Evolutionary conservation across 2,329 filamentous ascomycete genomes (phyloP).

Genomic region (Epichloe coenophiala): DNA sequence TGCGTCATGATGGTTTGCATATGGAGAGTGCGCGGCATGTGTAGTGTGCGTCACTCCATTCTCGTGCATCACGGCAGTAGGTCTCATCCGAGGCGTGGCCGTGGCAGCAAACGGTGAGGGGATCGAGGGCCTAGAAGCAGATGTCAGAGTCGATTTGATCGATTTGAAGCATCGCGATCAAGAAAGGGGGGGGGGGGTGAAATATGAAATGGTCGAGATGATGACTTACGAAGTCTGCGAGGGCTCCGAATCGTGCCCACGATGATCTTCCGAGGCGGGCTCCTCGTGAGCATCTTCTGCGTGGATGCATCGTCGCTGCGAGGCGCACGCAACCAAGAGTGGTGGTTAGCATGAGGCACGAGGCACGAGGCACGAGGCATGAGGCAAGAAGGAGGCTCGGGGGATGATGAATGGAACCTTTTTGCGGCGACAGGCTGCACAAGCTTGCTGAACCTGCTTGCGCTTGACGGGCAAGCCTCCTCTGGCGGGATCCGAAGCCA

Average conservation of each 20-base stretch:
- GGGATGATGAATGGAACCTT: slow-evolving; percentile 26
- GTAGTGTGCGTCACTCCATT: background rate
- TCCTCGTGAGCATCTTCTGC: slow-evolving; percentile 21
- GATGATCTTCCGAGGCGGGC: slow-evolving; percentile 12
- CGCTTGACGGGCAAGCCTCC: slow-evolving; percentile 43
- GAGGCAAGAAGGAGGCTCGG: background rate
- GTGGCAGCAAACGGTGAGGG: background rate
- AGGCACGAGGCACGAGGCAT: background rate
- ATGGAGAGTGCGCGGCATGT: background rate
- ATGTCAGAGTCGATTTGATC: background rate
- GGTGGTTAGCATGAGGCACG: background rate
- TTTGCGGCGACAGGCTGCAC: slow-evolving; percentile 38
- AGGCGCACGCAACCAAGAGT: slow-evolving; percentile 1
- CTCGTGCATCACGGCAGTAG: slow-evolving; percentile 1
- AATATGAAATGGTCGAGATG: no score
- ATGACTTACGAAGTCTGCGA: slow-evolving; percentile 18
- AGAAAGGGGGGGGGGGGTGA: background rate
- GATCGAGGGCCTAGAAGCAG: background rate
- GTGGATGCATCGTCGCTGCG: slow-evolving; percentile 31
- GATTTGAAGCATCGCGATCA: background rate
- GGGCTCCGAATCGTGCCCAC: slow-evolving; percentile 13
- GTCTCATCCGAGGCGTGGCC: background rate
- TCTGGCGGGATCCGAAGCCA: slow-evolving; percentile 36
- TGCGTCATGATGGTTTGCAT: background rate
- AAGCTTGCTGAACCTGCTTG: slow-evolving; percentile 46